Conservation (phyloP, 1,284 basidiomycete genomes). For the Melampsora americana region DNA sequence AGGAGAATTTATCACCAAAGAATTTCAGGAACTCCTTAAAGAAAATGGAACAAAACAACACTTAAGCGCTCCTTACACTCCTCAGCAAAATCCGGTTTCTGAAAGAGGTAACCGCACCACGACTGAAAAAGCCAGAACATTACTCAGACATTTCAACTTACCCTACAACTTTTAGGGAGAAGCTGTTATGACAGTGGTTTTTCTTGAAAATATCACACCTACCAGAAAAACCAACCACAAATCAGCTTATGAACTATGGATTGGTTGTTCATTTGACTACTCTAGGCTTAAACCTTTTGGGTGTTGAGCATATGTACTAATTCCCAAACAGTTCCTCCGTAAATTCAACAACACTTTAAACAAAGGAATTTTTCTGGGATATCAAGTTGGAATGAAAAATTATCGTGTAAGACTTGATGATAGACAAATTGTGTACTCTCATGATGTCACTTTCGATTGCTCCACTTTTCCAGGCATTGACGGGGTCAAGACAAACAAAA, state of each 20-base stretch:
- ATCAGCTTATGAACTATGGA: background rate
- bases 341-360: conserved; percentile 9
- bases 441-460: background rate
- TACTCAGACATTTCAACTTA: too few relatives aligned
- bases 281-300: conserved; percentile 16
- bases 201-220: conserved; percentile 24
- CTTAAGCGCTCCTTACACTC: too few relatives aligned
- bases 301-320: background rate
- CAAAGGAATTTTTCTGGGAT: conserved; percentile 16
- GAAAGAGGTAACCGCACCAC: too few relatives aligned
- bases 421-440: background rate
- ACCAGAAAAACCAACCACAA: background rate
- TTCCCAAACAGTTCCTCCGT: background rate
- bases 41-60: too few relatives aligned
- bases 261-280: background rate
- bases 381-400: conserved; percentile 11
- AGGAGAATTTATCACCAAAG: too few relatives aligned
- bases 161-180: background rate
- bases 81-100: too few relatives aligned
- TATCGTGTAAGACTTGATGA: background rate
- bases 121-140: too few relatives aligned
- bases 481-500: too few relatives aligned
- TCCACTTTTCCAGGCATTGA: too few relatives aligned
- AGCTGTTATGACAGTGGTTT: background rate
- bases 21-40: too few relatives aligned